A percentile compares a stretch with the other conserved stretches of the same genome.
Evolutionary conservation across 2,329 filamentous ascomycete species (phyloP).

Genomic region (Pseudogymnoascus sp.): DNA sequence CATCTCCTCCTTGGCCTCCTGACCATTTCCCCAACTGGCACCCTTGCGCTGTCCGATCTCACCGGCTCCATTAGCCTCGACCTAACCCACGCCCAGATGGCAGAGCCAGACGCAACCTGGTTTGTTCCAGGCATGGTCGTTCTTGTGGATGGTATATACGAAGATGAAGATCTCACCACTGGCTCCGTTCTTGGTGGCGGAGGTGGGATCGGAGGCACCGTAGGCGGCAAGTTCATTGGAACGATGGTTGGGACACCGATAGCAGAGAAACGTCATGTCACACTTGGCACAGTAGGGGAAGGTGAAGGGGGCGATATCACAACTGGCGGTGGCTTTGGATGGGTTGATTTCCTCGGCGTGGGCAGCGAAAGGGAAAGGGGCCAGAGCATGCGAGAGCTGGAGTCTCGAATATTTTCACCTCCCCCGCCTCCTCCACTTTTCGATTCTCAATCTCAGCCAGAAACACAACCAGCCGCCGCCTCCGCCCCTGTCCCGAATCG

Average conservation of each 20-base stretch:
- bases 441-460: neutral
- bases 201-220: slow-evolving; percentile 77
- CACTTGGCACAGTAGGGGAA: slow-evolving; percentile 59
- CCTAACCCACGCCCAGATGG: slow-evolving; percentile 67
- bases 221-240: slow-evolving; percentile 85
- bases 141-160: slow-evolving; percentile 89
- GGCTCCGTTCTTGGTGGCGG: slow-evolving; percentile 66
- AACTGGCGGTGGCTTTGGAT: slow-evolving; percentile 79
- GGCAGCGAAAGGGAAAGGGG: slow-evolving; percentile 83
- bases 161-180: slow-evolving; percentile 72
- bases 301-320: slow-evolving; percentile 46
- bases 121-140: slow-evolving; percentile 96
- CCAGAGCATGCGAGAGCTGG: slow-evolving; percentile 59
- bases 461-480: neutral
- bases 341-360: slow-evolving; percentile 91
- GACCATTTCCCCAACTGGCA: slow-evolving; percentile 70
- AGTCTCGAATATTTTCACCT: slow-evolving; percentile 25
- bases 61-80: slow-evolving; percentile 84
- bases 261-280: slow-evolving; percentile 73
- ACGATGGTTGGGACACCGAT: slow-evolving; percentile 90
- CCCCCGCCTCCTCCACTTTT: slow-evolving; percentile 24
- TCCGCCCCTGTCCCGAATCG: slow-evolving; percentile 26
- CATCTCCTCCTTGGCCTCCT: slow-evolving; percentile 85
- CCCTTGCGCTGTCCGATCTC: slow-evolving; percentile 74
- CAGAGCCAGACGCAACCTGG: slow-evolving; percentile 82